Evolutionary conservation across 192 early-diverging fungal species (phyloP), one percentile per base, ranked within the genome.

Genomic region (Linnemannia zychae): DNA sequence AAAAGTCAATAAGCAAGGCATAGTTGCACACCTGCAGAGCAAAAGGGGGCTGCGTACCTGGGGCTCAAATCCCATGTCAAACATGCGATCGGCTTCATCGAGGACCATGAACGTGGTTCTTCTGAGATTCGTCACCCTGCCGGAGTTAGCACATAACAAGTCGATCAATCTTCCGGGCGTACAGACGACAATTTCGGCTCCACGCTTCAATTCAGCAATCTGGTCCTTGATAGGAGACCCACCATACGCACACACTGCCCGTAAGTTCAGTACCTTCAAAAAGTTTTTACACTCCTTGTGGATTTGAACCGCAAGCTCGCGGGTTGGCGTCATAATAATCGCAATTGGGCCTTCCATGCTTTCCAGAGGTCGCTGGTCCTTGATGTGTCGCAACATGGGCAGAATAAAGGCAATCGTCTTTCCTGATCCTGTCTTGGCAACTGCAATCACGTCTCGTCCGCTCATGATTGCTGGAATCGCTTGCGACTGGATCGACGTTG

Each of bases 11-110:
- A 31, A 72, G 44, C 44, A 28, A 50, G 28, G 22, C 31, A 67
- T 16, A 12, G 67, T 70, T 38, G 28, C 69, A 63, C 47, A 33
- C 15, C 37, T n/a, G n/a, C 16, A 18, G 22, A 17, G 24, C 49
- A 34, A 40, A n/a, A 31, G 46, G 46, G n/a, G 4, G 9, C 4
- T 44, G 46, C 50, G 66, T 87, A 91, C 91, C 86, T 98, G 97
- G 38, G 97, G 97, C 86, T 98, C 98, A 81, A 99, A 99, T 17
- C 98, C 99, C 95, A 98, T 96, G 87, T 99, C 98, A 90, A 99
- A 98, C 98, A 99, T 99, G 78, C 96, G 93, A 87, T 95, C 97
- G 4, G 97, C 97, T 88, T 98, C 99, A 87, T 99, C 99, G 66
- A 99, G 92, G 7, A 99, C 97, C 89, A 99, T 81, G 84, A 98